Evolutionary conservation across 495 filamentous ascomycete genomes (phyloP), one percentile per base, ranked within the genome.

Genomic region (Trichoderma asperelloides): DNA sequence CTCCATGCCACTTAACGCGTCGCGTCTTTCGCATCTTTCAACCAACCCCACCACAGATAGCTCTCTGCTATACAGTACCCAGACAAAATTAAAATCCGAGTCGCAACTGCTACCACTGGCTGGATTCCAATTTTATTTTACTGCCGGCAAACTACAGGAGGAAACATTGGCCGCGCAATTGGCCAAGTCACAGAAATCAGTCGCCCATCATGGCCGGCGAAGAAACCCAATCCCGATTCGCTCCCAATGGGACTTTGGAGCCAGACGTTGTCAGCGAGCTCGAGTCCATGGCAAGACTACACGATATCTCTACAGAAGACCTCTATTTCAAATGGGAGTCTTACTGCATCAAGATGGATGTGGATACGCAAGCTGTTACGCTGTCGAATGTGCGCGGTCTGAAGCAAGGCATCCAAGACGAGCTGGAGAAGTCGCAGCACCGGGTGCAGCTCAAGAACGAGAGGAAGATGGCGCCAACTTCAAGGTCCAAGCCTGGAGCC

Each of bases 251-350:
- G 25, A 23, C 40, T 9, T 79, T 93, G 12, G 82, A 88, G 60
- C 79, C 87, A 65, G 91, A 96, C 76, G 82, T 97, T 62, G 77
- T 89, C 47, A 78, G 81, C 25, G 94, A 97, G 76, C 80, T 98
- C 49, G 84, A 87, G 71, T 93, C 90, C 33, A 96, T 97, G 70
- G 84, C 95, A 75, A 87, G 88, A 64, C 79, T 97, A 21, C 91
- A 96, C 76, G 82, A 84, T 23, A 83, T 97, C 66, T 80, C 84
- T 37, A 81, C 85, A 30, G 85, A 97, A 73, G 94, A 98, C 71
- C 81, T 97, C 21, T 96, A 89, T 74, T 97, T 88, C 85, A 96
- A 97, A 84, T 98, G 95, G 95, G 94, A 98, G 72, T 91, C 91
- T 0, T 98, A 97, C 81, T 89, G 87, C 74, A 89, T 98, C 70